Evolutionary conservation across 768 basidiomycete genomes (phyloP), one percentile per base, ranked within the genome.

Genomic region (Piloderma croceum): DNA sequence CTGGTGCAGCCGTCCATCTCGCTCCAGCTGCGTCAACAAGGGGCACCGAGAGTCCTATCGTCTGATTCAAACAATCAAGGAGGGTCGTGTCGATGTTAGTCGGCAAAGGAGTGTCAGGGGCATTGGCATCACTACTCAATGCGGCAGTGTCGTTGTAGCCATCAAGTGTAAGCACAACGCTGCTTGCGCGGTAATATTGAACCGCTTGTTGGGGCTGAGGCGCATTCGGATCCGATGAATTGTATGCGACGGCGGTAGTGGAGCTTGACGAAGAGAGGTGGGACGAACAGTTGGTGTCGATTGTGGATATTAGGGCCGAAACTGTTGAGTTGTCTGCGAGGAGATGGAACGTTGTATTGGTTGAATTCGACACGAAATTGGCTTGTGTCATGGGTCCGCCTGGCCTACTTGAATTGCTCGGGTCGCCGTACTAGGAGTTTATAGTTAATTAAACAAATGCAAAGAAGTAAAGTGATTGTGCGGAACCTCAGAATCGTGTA

Each of bases 121-220:
- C 46, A 6, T 53, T 46, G 36, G 68, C 50, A 2, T 52, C 31
- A 4, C 43, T 48, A 17, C 53, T 53, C 25, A 75, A 58, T 2
- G 69, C 72, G 3, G 69, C 73, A 0, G 74, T 71, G 50, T 81
- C 71, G 48, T 81, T 79, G 55, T 81, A 81, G 1, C 73, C 75
- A 35, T 81, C 73, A 6, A 81, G 62, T 1, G 71, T 70, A 6
- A 81, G 67, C 4, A 67, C 72, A 21, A 74, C 66, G 29, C 69
- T 73, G 47, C 73, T 75, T 0, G 76, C 70, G 21, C 80, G 76
- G 50, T 73, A 81, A 50, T 81, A 81, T 39, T 81, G 74, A 5
- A 80, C 49, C 0, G 67, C 70, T 44, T 76, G 68, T 45, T 74
- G 69, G 0, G 76, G 75, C 27, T 53, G 52, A 10, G 65, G 63